Percentiles rank a stretch among this genome's conserved stretches.
These are phyloP conservation scores for Hemisphaericaspora lyxosophila DNA, from an alignment of 1,139 yeast species.

Conservation along the genomic window DNA sequence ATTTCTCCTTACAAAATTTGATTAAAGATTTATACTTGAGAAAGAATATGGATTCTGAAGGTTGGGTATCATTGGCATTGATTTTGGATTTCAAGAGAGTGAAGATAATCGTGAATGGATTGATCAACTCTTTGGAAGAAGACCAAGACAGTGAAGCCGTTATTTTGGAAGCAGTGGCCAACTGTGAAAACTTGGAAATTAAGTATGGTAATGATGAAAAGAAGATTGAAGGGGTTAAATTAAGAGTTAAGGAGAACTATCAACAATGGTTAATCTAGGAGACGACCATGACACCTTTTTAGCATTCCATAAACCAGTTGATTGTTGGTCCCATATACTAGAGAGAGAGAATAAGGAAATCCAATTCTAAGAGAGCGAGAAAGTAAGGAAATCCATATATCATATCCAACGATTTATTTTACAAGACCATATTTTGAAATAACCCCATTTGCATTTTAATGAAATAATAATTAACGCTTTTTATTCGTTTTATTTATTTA, in stretches of 20 bases:
- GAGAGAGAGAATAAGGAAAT: too few species aligned
- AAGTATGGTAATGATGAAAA: constrained; percentile 29
- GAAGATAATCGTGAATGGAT: constrained; percentile 49
- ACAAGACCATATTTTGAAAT: too few species aligned
- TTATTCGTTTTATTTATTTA: too few species aligned
- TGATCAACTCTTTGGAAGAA: constrained; percentile 33
- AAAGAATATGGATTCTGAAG: constrained; percentile 72
- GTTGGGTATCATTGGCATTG: constrained; percentile 64
- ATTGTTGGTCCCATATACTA: too few species aligned
- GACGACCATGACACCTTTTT: too few species aligned
- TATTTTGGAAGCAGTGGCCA: constrained; percentile 33
- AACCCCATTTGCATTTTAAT: too few species aligned
- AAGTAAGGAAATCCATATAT: too few species aligned
- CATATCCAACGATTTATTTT: too few species aligned
- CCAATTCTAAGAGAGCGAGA: too few species aligned
- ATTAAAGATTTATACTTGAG: constrained; percentile 78
- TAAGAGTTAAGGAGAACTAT: constrained; percentile 43
- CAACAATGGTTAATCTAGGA: constrained; percentile 50
- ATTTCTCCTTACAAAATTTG: constrained; percentile 84
- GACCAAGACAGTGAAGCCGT: constrained; percentile 23
- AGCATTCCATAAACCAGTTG: too few species aligned
- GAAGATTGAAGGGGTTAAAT: constrained; percentile 32
- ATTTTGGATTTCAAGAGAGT: constrained; percentile 76
- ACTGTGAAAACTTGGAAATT: constrained; percentile 42
- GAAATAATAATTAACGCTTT: too few species aligned